Conservation (phyloP, 1,139 yeast species). For the Nakaseomyces bracarensis region DNA sequence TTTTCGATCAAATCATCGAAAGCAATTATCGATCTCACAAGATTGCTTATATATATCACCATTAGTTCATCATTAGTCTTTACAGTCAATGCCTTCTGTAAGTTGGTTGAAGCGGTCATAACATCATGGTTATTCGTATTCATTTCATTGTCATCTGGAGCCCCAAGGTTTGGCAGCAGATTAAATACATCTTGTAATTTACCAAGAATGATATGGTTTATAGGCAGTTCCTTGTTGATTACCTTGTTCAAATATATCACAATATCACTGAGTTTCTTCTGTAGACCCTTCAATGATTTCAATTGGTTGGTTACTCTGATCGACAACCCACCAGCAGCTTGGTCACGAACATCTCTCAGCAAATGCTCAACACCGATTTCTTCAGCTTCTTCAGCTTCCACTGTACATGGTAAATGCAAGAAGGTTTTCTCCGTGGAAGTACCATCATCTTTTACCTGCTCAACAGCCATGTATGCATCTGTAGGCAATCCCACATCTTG, state of each 20-base stretch:
- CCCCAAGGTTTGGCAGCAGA: constrained; percentile 68
- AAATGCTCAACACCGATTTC: constrained; percentile 98
- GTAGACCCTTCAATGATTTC: constrained; percentile 80
- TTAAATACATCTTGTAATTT: constrained; percentile 93
- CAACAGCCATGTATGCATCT: constrained; percentile 89
- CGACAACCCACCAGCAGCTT: constrained; percentile 89
- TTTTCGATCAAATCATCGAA: constrained; percentile 96
- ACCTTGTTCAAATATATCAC: constrained; percentile 74
- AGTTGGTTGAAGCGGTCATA: constrained; percentile 36
- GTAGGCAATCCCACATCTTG: constrained; percentile 82
- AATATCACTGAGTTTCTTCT: constrained; percentile 70
- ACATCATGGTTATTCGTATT: constrained; percentile 21
- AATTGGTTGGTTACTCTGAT: constrained; percentile 81
- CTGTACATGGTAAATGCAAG: constrained; percentile 83
- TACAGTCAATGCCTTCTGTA: constrained; percentile 74
- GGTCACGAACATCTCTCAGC: constrained; percentile 88
- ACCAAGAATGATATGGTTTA: constrained; percentile 84
- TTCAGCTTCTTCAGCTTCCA: constrained; percentile 98
- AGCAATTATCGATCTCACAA: constrained; percentile 91
- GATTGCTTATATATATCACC: constrained; percentile 82
- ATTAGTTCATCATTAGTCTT: constrained; percentile 94
- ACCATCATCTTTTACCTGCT: constrained; percentile 96
- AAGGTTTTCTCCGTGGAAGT: constrained; percentile 87
- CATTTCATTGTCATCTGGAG: constrained; percentile 30
- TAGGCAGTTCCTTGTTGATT: constrained; percentile 61